Evolutionary conservation across 352 stramenopile genomes (phyloP), one percentile per base, ranked within the genome.

Genomic region (Phytopythium helicoides): DNA sequence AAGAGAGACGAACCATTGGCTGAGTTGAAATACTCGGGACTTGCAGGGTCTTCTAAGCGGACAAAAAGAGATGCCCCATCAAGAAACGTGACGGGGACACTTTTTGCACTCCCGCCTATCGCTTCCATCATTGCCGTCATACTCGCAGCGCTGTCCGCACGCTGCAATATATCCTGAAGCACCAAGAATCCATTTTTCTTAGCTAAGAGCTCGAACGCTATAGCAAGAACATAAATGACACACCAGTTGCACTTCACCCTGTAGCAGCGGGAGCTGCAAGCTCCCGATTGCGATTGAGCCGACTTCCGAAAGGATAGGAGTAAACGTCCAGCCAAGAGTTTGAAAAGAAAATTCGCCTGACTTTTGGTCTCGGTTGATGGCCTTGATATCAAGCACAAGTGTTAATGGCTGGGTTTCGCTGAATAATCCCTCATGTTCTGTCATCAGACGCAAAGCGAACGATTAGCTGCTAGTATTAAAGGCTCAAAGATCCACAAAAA

Each of bases 201-300:
- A n/a, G n/a, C n/a, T n/a, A n/a, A n/a, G n/a, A n/a, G n/a, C n/a
- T n/a, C n/a, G n/a, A n/a, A n/a, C n/a, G n/a, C n/a, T n/a, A n/a
- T n/a, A n/a, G n/a, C n/a, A n/a, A n/a, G n/a, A n/a, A n/a, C n/a
- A 14, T 18, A 14, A 14, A 14, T 8, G 44, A 59, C 58, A n/a
- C 62, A 89, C 76, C 60, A 86, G 25, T 14, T 85, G 81, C 34
- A 89, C 67, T 34, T 81, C 62, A 12, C 82, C 82, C 18, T 68
- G 52, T 26, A 90, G 86, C 11, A 92, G 39, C 5, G 82, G 82
- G 0, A 92, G 57, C 35, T 90, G 82, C 23, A 73, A 60, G n/a
- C 28, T 68, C 4, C 73, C 64, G 8, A 54, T 46, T 2, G 66
- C 64, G 18, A 92, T 55, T 6, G 58, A 65, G 1, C 60, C 65